Evolutionary conservation across 805 yeast species (phyloP).

Genomic region (Hanseniaspora occidentalis): DNA sequence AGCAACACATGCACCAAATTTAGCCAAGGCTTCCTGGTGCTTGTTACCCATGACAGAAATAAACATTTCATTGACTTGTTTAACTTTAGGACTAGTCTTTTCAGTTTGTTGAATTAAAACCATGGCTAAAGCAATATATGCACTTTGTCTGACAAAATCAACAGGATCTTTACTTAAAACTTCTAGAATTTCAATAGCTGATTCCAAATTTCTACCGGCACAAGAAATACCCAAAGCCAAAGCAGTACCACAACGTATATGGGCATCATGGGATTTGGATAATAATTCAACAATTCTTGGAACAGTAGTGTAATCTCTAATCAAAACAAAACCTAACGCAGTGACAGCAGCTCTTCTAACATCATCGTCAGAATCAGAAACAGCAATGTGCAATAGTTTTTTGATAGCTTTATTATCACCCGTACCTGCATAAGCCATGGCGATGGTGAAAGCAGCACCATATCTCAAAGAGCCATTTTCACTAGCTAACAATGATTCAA

Average conservation of each 20-base stretch:
- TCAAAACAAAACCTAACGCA: constrained; percentile 78
- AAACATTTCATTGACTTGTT: constrained; percentile 58
- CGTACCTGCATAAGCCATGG: constrained; percentile 94
- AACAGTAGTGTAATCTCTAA: constrained; percentile 84
- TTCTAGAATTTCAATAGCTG: constrained; percentile 85
- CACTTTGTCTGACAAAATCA: constrained; percentile 97
- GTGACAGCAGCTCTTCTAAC: constrained; percentile 94
- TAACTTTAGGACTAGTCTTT: constrained; percentile 66
- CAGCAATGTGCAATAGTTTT: constrained; percentile 81
- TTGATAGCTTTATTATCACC: constrained; percentile 82
- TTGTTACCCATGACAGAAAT: constrained; percentile 71
- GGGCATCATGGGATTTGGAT: constrained; percentile 92
- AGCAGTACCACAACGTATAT: constrained; percentile 96
- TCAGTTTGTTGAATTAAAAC: constrained; percentile 82
- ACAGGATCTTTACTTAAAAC: constrained; percentile 89
- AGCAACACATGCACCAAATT: constrained; percentile 92
- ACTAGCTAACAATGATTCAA: constrained; percentile 49
- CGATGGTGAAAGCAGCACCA: constrained; percentile 92
- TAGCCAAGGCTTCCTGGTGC: constrained; percentile 93
- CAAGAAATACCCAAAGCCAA: constrained; percentile 94
- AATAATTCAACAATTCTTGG: constrained; percentile 90
- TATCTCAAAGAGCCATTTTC: constrained; percentile 81
- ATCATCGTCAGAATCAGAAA: constrained; percentile 90
- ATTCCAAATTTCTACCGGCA: constrained; percentile 82
- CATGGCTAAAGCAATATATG: constrained; percentile 85